A percentile compares a stretch with the other conserved stretches of the same genome.
Conservation (phyloP, 495 filamentous ascomycete genomes). For the Daldinia caldariorum region DNA sequence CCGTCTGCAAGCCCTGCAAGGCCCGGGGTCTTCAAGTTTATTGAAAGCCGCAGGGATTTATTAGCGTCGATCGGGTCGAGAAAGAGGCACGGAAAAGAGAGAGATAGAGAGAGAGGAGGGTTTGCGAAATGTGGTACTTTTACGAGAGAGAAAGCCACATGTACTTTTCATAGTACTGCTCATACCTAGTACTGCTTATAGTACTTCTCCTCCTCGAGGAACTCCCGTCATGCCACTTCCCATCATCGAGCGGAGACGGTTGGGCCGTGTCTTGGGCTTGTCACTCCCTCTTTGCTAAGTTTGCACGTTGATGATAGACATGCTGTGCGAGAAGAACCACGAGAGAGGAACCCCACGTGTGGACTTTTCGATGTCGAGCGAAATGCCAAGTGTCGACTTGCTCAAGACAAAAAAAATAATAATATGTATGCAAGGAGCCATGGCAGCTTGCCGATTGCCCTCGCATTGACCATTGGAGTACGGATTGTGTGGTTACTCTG, state of each 20-base stretch:
- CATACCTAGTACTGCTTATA: too few relatives aligned
- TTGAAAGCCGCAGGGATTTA: slow-evolving; percentile 46
- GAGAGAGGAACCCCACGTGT: slow-evolving; percentile 43
- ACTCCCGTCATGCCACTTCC: slow-evolving; percentile 33
- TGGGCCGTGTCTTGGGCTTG: slow-evolving; percentile 32
- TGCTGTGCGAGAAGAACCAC: slow-evolving; percentile 35
- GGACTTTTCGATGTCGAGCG: slow-evolving; percentile 29
- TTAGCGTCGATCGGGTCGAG: slow-evolving; percentile 41
- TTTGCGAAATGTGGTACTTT: slow-evolving; percentile 33
- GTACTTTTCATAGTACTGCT: too few relatives aligned
- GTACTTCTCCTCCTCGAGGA: slow-evolving; percentile 25
- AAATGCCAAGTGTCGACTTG: slow-evolving; percentile 33
- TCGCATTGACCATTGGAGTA: slow-evolving; percentile 41
- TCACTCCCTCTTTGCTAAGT: slow-evolving; percentile 22
- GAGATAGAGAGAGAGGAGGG: not conserved
- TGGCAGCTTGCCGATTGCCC: slow-evolving; percentile 46
- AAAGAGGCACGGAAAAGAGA: slow-evolving; percentile 21
- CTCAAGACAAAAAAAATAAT: slow-evolving; percentile 34
- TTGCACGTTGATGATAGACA: slow-evolving; percentile 43
- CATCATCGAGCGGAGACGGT: slow-evolving; percentile 24
- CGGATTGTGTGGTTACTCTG: slow-evolving; percentile 42
- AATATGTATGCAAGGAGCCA: slow-evolving; percentile 47
- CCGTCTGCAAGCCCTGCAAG: slow-evolving; percentile 39
- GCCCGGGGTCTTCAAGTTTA: slow-evolving; percentile 39
- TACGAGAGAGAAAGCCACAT: slow-evolving; percentile 22